Evolutionary conservation across 768 basidiomycete genomes (phyloP), one percentile per base, ranked within the genome.

Genomic region (Tricholoma sp.): DNA sequence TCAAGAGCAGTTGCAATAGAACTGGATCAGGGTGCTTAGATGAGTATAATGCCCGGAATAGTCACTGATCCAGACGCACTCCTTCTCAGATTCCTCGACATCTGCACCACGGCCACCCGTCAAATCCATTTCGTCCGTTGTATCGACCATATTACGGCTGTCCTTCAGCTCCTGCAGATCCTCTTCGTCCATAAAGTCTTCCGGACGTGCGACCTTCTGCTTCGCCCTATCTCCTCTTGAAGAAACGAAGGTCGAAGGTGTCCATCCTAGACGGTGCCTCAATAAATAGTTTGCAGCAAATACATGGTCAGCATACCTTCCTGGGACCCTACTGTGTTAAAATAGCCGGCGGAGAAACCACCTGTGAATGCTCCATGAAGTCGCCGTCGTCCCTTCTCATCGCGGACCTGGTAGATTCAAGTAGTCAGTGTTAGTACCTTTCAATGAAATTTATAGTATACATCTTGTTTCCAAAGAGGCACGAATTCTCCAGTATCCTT

Each of bases 141-240:
- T 89, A 65, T 91, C 88, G 3, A 94, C 82, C 8, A 97, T 69
- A 17, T 80, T 83, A 61, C 86, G 78, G 61, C 81, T 83, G 39
- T 94, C 91, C 33, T 80, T 82, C 57, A 89, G 70, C 59, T 92
- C 92, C 45, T 89, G 85, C 13, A 98, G 75, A 68, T 98, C 97
- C 72, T 99, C 97, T 42, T 98, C 97, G 72, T 99, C 97, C 97
- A 99, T 98, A 67, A 92, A 98, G 67, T 97, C 94, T 70, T 96
- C 92, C 0, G 93, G 88, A 32, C 80, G 79, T n/a, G 78, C 72
- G 2, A 71, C 72, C 62, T 81, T 78, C 62, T 80, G 70, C 68
- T 86, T 87, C 47, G 83, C 83, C 49, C 94, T 83, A 44, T 91
- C 88, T 29, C 68, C 71, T 32, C 94, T 82, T 6, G 95, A 97